Percentiles rank a stretch among this genome's conserved stretches.
phyloP scores from a whole-genome alignment of 805 yeast species.

The Blastobotrys peoriensis region DNA sequence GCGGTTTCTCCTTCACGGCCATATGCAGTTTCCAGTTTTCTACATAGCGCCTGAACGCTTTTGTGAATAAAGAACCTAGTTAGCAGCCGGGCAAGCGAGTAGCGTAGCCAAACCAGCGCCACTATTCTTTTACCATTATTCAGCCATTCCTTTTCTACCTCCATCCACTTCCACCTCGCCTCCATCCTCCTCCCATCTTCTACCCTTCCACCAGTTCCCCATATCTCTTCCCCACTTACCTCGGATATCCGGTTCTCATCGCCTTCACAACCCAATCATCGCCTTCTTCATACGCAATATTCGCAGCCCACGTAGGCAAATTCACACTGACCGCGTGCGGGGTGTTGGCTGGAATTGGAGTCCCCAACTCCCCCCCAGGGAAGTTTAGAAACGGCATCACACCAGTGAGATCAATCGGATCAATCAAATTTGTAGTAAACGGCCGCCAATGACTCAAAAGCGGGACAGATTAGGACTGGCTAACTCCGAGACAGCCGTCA shows the following conservation, averaged over 20 bases:
- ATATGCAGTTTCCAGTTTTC: constrained; percentile 47
- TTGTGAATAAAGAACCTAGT: constrained; percentile 33
- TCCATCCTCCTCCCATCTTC: constrained; percentile 53
- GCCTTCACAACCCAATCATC: constrained; percentile 68
- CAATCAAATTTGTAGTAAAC: too few species aligned
- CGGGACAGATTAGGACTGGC: too few species aligned
- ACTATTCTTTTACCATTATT: too few species aligned
- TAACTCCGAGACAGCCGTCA: too few species aligned
- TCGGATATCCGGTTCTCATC: constrained; percentile 85
- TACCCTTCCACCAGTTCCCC: constrained; percentile 46
- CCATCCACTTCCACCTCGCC: neutral
- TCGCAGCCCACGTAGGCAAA: constrained; percentile 91
- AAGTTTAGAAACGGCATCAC: constrained; percentile 14
- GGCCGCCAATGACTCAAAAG: too few species aligned
- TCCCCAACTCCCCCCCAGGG: constrained; percentile 54
- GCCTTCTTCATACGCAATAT: constrained; percentile 89
- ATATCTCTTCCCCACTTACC: constrained; percentile 59
- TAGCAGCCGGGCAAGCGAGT: constrained; percentile 28
- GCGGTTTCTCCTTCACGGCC: constrained; percentile 75
- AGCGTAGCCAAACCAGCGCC: too few species aligned
- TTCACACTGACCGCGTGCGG: constrained; percentile 94
- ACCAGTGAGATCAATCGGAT: too few species aligned
- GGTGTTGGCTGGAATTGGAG: constrained; percentile 81
- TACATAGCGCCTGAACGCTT: constrained; percentile 30
- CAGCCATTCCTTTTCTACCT: too few species aligned